These are phyloP conservation scores for Daedaleopsis sinensis DNA, from an alignment of 768 basidiomycete species.

Conservation along the genomic window DNA sequence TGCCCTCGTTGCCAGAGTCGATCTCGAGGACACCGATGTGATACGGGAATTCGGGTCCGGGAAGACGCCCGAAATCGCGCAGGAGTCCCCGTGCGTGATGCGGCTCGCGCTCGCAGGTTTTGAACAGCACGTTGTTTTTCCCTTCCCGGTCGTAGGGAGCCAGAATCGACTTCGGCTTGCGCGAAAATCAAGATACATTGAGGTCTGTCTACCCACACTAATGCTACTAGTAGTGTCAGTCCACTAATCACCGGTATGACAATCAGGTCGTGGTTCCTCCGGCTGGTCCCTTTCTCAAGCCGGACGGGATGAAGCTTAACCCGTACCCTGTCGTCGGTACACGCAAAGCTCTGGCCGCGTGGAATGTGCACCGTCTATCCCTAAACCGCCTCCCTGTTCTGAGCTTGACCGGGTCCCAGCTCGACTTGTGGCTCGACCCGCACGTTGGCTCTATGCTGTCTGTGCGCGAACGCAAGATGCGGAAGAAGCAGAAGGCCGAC, in stretches of 20 bases:
- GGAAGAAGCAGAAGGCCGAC: constrained; percentile 27
- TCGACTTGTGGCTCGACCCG: constrained; percentile 35
- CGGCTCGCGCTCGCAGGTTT: constrained; percentile 32
- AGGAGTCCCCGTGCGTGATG: constrained; percentile 38
- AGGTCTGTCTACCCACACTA: constrained; percentile 24
- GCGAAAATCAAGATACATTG: constrained; percentile 55
- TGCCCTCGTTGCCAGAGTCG: constrained; percentile 9
- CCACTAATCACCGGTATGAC: constrained; percentile 21
- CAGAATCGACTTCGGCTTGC: constrained; percentile 49
- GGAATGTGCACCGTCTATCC: constrained; percentile 45
- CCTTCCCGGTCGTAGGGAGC: constrained; percentile 45
- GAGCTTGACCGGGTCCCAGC: constrained; percentile 18
- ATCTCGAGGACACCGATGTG: constrained; percentile 14
- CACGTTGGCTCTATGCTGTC: constrained; percentile 39
- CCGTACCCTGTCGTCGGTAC: constrained; percentile 33
- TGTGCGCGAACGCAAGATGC: constrained; percentile 29
- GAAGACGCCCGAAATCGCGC: constrained; percentile 18
- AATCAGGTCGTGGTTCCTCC: constrained; percentile 34
- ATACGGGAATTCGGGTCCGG: constrained; percentile 15
- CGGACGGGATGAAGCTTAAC: constrained; percentile 23
- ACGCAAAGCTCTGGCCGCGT: constrained; percentile 11
- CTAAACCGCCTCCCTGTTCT: constrained; percentile 39
- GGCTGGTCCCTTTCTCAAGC: constrained; percentile 19
- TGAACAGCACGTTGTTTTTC: constrained; percentile 38
- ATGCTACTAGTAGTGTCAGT: neutral